A percentile compares a stretch with the other conserved stretches of the same genome.
phyloP scores from a whole-genome alignment of 2,329 filamentous ascomycete genomes.

The Colletotrichum viniferum region DNA sequence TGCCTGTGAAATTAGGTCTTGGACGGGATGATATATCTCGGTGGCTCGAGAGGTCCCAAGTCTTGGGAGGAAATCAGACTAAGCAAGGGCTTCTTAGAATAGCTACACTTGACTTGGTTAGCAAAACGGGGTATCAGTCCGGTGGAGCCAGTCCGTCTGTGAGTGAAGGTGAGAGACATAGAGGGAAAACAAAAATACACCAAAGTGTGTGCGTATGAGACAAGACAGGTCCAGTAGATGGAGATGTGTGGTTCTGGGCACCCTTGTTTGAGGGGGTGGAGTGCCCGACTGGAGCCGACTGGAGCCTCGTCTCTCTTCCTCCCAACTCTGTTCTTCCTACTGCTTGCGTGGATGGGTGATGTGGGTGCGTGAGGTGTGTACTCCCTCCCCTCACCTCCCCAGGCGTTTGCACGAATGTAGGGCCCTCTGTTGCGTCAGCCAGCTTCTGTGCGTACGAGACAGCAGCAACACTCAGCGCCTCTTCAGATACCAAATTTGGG shows the following conservation, averaged over 20 bases:
- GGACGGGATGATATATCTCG: slow-evolving; percentile 19
- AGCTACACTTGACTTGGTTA: slow-evolving; percentile 4
- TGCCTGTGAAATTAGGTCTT: slow-evolving; percentile 2
- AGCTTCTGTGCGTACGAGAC: slow-evolving; percentile 12
- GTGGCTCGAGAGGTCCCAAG: not conserved
- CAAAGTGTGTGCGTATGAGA: slow-evolving; percentile 18
- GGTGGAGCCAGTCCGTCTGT: slow-evolving; percentile 11
- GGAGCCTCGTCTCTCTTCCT: not conserved
- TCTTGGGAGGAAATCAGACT: slow-evolving; percentile 2
- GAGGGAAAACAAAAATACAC: not conserved
- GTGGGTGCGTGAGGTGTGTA: not conserved
- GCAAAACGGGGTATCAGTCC: slow-evolving; percentile 18
- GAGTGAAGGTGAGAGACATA: not conserved
- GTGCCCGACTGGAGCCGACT: not conserved
- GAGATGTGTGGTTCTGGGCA: not conserved
- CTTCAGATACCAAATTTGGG: slow-evolving; percentile 1
- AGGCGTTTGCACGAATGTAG: not conserved
- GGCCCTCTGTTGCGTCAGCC: not conserved
- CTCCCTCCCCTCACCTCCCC: not conserved
- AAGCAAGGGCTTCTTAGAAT: slow-evolving; percentile 17
- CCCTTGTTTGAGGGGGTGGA: slow-evolving; percentile 11
- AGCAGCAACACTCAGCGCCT: not conserved
- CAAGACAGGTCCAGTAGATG: slow-evolving; percentile 9
- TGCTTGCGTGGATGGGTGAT: not conserved
- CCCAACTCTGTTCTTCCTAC: not conserved